Conservation (phyloP, 257 asterid genomes). For the Solanum peruvianum region DNA sequence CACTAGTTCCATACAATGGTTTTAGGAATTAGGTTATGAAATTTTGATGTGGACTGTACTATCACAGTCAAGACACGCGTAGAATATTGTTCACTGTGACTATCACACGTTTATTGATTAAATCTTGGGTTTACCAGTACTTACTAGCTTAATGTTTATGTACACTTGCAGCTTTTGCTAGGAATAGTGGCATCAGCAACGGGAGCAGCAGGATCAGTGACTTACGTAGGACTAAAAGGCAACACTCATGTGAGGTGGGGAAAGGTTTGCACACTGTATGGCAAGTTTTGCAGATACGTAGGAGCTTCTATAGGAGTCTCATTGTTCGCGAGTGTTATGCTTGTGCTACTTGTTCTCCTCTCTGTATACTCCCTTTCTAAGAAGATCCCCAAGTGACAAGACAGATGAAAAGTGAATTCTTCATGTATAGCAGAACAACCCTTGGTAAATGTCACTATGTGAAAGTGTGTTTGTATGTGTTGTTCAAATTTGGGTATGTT, state of each 20-base stretch:
- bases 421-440: neutral
- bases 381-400: constrained; percentile 48
- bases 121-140: neutral
- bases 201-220: constrained; percentile 77
- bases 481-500: neutral
- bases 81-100: neutral
- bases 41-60: neutral
- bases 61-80: too few species aligned
- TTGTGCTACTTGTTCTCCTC: constrained; percentile 42
- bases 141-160: neutral
- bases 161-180: constrained; percentile 43
- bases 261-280: constrained; percentile 42
- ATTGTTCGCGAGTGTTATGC: constrained; percentile 36
- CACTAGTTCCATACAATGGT: neutral
- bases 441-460: neutral
- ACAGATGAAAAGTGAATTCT: neutral
- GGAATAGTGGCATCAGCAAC: constrained; percentile 74
- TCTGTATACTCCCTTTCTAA: constrained; percentile 47
- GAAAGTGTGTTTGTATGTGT: neutral
- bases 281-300: constrained; percentile 46
- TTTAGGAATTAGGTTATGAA: neutral
- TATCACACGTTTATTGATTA: neutral
- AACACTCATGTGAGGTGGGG: constrained; percentile 42
- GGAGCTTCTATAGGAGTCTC: constrained; percentile 49
- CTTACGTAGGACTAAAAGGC: constrained; percentile 63